Evolutionary conservation across 305 asterid genomes (phyloP), one percentile per base, ranked within the genome.

Genomic region (Fraxinus dipetala): DNA sequence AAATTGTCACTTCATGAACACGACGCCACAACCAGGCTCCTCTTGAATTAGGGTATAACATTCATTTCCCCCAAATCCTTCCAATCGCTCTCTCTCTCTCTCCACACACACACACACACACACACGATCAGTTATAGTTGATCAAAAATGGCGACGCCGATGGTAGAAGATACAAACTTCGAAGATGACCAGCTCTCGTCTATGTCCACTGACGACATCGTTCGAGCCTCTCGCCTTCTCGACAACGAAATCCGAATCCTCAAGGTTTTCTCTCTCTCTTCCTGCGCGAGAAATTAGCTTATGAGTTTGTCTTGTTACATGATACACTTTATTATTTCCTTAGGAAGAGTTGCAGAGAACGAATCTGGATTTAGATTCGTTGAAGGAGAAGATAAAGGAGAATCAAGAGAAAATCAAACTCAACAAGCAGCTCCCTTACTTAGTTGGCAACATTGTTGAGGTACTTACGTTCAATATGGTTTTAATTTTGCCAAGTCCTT

Each of bases 401-500:
- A 92, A 94, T 83, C 95, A 90, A 70, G 97, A 91, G 84, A 94
- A 94, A 85, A 92, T 94, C 69, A 94, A 94, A 82, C 94, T 94
- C 78, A 90, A 92, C 4, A 31, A 31, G 34, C 95, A 93, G 85
- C 95, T 94, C 76, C 96, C 96, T 5, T 93, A 93, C 85, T 88
- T 94, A 88, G 95, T 94, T 13, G 97, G 97, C 26, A 94, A 92
- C 85, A 91, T 94, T 56, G 97, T 94, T 69, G 98, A 92, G 95
- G 96, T 91, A 83, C 78, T 18, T 51, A 10, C 51, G 28, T 70
- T 35, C 28, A 11, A 40, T 32, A 24, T 34, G 34, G 77, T 26
- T 65, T 78, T 85, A 4, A 16, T 51, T n/a, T 74, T 61, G 72
- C 48, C 30, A 6, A 59, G 10, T 26, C 3, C n/a, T 24, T 78